These are phyloP conservation scores for Allium cepa DNA, from an alignment of 106 monocot species.

Conservation along the genomic window DNA sequence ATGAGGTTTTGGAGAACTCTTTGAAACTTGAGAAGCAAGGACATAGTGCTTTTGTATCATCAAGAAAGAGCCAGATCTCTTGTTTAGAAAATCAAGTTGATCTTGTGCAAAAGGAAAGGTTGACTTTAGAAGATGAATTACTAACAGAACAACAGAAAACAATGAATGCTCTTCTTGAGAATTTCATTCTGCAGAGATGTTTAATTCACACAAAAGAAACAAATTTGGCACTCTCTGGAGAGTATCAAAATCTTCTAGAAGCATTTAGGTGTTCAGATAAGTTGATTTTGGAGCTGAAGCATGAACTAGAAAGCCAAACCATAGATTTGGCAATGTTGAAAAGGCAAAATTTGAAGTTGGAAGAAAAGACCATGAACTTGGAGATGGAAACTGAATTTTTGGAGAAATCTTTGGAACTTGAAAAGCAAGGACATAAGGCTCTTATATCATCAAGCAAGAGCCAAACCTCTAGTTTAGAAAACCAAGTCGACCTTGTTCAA, in stretches of 20 bases:
- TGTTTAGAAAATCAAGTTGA: constrained; percentile 8
- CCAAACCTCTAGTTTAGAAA: constrained; percentile 13
- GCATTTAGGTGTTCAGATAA: constrained; percentile 14
- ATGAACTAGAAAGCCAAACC: not conserved
- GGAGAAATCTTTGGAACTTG: constrained; percentile 12
- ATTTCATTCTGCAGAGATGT: constrained; percentile 15
- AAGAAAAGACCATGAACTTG: constrained; percentile 19
- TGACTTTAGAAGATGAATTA: constrained; percentile 31
- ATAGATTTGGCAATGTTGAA: not conserved
- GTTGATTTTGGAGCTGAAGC: constrained; percentile 25
- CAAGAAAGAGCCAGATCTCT: constrained; percentile 10
- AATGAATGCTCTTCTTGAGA: constrained; percentile 6
- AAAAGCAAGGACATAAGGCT: constrained; percentile 24
- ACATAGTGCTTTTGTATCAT: constrained; percentile 3
- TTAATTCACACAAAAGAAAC: constrained; percentile 6
- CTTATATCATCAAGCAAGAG: constrained; percentile 8
- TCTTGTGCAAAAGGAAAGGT: constrained; percentile 1
- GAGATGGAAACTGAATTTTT: constrained; percentile 24
- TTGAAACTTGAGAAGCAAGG: constrained; percentile 22
- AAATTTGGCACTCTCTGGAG: constrained; percentile 23
- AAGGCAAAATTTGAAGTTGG: constrained; percentile 24
- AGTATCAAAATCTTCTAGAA: constrained; percentile 28
- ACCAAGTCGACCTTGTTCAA: constrained; percentile 18
- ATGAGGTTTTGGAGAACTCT: constrained; percentile 34
- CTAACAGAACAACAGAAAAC: constrained; percentile 12